A percentile compares a stretch with the other conserved stretches of the same genome.
phyloP scores from a whole-genome alignment of 2,329 filamentous ascomycete species.

The Neurospora sp. region DNA sequence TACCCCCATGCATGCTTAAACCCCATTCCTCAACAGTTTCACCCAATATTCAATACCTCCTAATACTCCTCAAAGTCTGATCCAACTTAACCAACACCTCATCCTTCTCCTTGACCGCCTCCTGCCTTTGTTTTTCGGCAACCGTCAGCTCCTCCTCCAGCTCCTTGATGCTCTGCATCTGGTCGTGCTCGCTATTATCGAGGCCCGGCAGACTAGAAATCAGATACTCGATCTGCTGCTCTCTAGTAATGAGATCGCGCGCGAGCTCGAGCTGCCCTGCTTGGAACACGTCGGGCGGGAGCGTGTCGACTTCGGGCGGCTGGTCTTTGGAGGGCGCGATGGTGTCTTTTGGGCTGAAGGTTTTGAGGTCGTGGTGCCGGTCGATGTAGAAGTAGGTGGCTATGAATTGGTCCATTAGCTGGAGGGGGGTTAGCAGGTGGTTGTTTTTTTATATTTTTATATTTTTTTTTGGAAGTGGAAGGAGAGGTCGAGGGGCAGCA shows the following conservation, averaged over 20 bases:
- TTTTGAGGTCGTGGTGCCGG: conserved; percentile 56
- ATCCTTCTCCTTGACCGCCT: conserved; percentile 54
- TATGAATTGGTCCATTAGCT: conserved; percentile 61
- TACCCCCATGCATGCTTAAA: neutral
- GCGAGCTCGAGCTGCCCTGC: conserved; percentile 63
- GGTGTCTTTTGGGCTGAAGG: conserved; percentile 46
- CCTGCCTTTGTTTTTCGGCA: conserved; percentile 51
- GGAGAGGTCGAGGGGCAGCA: neutral
- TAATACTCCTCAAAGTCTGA: conserved; percentile 48
- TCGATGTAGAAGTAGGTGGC: conserved; percentile 57
- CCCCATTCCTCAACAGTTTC: neutral
- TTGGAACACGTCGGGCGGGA: conserved; percentile 54
- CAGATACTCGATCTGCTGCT: conserved; percentile 72
- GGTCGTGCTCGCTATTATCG: conserved; percentile 67
- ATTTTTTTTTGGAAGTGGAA: too few relatives aligned
- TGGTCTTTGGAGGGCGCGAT: conserved; percentile 46
- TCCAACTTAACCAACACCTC: conserved; percentile 51
- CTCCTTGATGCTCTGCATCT: conserved; percentile 56
- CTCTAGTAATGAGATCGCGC: conserved; percentile 65
- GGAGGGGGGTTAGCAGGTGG: conserved; percentile 1
- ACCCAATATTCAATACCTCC: conserved; percentile 37
- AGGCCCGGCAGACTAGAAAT: conserved; percentile 68
- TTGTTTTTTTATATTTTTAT: too few relatives aligned
- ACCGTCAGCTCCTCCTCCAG: conserved; percentile 55
- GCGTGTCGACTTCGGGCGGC: conserved; percentile 44